Conservation (phyloP, 164 flowering plant species). For the Piper longum region DNA sequence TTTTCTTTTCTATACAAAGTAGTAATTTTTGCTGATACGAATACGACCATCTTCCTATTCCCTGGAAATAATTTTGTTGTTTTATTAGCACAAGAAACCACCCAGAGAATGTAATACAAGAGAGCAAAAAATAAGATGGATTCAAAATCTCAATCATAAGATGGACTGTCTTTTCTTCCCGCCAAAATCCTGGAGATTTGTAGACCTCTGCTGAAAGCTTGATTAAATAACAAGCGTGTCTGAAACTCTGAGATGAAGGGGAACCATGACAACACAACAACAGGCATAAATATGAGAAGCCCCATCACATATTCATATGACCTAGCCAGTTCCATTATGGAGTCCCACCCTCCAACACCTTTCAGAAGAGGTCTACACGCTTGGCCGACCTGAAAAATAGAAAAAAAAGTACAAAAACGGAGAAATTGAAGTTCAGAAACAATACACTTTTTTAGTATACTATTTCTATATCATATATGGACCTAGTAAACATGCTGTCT, state of each 20-base stretch:
- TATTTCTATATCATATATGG: too few relatives aligned
- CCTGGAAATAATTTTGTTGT: neutral
- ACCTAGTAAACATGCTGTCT: too few relatives aligned
- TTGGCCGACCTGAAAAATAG: conserved; percentile 57
- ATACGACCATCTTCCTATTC: too few relatives aligned
- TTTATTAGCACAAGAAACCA: neutral
- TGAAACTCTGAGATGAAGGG: conserved; percentile 90
- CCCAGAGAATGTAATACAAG: neutral
- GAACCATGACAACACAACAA: conserved; percentile 82
- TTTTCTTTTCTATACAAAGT: too few relatives aligned
- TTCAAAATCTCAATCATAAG: neutral
- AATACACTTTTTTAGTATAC: neutral
- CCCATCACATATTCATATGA: conserved; percentile 86
- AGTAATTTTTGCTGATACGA: too few relatives aligned
- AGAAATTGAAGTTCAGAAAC: neutral
- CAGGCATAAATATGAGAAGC: conserved; percentile 59
- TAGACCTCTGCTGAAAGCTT: conserved; percentile 94
- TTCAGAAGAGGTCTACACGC: conserved; percentile 51
- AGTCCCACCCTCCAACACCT: conserved; percentile 59
- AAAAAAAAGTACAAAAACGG: neutral
- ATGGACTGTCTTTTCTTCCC: conserved; percentile 38
- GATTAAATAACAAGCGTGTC: conserved; percentile 83
- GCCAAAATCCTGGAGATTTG: conserved; percentile 96
- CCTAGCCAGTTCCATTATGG: conserved; percentile 67
- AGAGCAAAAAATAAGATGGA: neutral